A percentile compares a stretch with the other conserved stretches of the same genome.
These are phyloP conservation scores for Calonectria honghensis DNA, from an alignment of 2,329 filamentous ascomycete species.

Conservation along the genomic window DNA sequence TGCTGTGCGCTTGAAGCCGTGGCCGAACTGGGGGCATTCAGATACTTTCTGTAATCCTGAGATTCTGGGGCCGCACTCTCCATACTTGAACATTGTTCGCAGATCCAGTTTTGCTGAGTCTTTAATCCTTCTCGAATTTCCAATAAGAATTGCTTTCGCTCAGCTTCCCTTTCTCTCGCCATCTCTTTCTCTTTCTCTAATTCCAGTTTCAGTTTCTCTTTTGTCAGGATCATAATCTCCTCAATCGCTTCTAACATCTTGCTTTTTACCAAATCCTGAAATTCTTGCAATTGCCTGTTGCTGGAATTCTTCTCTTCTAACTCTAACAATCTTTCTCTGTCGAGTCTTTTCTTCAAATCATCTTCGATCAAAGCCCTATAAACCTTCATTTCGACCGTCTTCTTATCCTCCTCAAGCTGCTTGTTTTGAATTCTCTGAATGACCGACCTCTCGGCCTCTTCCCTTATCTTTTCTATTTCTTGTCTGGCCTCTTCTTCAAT, in stretches of 20 bases:
- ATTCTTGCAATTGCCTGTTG: neutral
- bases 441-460: slow-evolving; percentile 54
- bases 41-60: too few relatives aligned
- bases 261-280: neutral
- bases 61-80: neutral
- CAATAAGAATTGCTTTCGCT: neutral
- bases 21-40: neutral
- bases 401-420: neutral
- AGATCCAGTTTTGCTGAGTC: neutral
- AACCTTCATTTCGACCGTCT: neutral
- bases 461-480: slow-evolving; percentile 61
- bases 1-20: neutral
- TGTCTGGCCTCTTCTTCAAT: slow-evolving; percentile 46
- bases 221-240: neutral
- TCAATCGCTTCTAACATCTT: neutral
- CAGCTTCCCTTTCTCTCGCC: neutral
- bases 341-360: neutral
- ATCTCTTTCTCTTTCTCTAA: neutral
- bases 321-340: neutral
- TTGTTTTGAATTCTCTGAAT: too few relatives aligned
- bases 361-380: neutral
- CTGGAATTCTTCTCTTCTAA: neutral
- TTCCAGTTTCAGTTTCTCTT: neutral
- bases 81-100: neutral
- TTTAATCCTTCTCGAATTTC: neutral